phyloP scores from a whole-genome alignment of 257 asterid genomes.

The Capsicum chinense region DNA sequence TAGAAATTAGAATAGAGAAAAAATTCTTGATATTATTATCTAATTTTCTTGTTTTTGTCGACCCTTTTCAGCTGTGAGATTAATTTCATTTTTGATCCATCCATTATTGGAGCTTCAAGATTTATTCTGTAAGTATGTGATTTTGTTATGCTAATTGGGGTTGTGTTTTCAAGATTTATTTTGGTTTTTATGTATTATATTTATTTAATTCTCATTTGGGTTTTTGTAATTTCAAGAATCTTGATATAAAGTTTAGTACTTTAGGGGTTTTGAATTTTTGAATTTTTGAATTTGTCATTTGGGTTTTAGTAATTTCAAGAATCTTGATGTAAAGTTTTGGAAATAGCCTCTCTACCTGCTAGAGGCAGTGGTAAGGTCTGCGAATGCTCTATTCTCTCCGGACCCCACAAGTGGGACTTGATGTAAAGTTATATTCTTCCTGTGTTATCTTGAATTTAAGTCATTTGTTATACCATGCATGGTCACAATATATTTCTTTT shows the following conservation, averaged over 20 bases:
- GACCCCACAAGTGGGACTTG: too few species aligned
- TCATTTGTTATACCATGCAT: not conserved
- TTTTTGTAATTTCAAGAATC: conserved; percentile 33
- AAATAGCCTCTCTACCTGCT: too few species aligned
- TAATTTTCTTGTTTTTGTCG: not conserved
- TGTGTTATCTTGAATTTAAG: conserved; percentile 33
- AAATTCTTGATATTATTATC: conserved; percentile 29
- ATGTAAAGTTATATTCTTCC: conserved; percentile 22
- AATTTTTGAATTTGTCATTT: conserved; percentile 31
- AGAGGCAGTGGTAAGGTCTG: too few species aligned
- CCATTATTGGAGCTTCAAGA: conserved; percentile 36
- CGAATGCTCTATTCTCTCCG: too few species aligned
- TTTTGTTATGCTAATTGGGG: conserved; percentile 24
- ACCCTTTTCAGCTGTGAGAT: conserved; percentile 44
- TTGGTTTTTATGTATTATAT: conserved; percentile 27
- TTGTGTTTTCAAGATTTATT: conserved; percentile 22
- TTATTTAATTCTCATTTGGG: conserved; percentile 31
- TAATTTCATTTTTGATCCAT: conserved; percentile 41
- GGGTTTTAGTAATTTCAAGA: conserved; percentile 34
- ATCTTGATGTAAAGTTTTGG: conserved; percentile 37
- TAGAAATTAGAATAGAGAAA: not conserved
- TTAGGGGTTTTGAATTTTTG: conserved; percentile 42
- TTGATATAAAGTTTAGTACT: conserved; percentile 38
- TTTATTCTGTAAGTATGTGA: conserved; percentile 45
- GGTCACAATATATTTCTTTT: not conserved